Base-by-base conservation (phyloP, 164 flowering plant species). In the Saururus chinensis region DNA sequence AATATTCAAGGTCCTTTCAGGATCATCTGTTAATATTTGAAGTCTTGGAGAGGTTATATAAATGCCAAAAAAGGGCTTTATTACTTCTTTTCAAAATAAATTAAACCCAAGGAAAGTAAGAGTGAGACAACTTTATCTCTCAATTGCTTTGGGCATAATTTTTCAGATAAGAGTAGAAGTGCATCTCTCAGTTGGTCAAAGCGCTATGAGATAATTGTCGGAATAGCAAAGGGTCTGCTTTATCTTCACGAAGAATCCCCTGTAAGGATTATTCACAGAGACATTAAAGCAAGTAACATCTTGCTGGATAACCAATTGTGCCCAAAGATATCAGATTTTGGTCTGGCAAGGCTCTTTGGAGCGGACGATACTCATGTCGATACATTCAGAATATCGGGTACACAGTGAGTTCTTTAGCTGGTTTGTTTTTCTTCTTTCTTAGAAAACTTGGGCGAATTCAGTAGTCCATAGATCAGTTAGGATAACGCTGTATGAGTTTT, bases 161-260 rank as follows among this genome's bases (percentile, higher is more conserved):
- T 67, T 60, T 51, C 81, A 86, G 90, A 80, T 75, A 80, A 75
- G 66, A 51, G 19, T 13, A 76, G 76, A 71, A 72, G 82, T 45
- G 56, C 67, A 51, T 65, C 75, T 10, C 71, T 91, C 75, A 76
- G 77, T 71, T 91, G 97, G 97, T 56, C 66, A 21, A 83, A 66
- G 51, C 71, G 97, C 40, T 80, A 64, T 41, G 74, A 64, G 40
- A 82, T 88, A 60, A 63, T 84, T 57, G 71, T 41, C 0, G 93
- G 97, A 4, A 64, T 91, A 42, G 85, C 85, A 21, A 77, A 86
- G 72, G 96, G 89, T 53, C 96, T 91, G 59, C 83, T 81, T 1
- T 91, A 91, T 70, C 77, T 91, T 13, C 93, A 91, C 48, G 97
- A 91, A 74, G 96, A 91, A 65, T 89, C 93, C 19, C 92, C 89